Evolutionary conservation across 1,139 yeast genomes (phyloP).

Genomic region (Protomyces inouyei): DNA sequence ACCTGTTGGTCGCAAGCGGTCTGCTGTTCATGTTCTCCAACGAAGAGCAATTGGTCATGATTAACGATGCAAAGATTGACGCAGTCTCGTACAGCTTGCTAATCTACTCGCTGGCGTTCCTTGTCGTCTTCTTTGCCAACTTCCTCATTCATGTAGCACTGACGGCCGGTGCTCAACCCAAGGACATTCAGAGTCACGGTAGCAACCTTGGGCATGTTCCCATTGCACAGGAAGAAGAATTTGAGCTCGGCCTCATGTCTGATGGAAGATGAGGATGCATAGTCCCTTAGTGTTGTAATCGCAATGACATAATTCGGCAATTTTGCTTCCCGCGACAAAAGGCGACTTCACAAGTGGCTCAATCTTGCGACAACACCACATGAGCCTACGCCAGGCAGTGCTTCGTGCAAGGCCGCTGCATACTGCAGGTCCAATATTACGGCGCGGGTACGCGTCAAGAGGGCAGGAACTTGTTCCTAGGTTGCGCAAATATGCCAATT

Average conservation of each 20-base stretch:
- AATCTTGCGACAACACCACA: not conserved
- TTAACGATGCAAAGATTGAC: conserved; percentile 70
- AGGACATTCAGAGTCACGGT: not conserved
- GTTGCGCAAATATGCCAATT: not conserved
- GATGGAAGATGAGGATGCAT: not conserved
- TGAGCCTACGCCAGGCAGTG: not conserved
- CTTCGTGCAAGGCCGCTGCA: not conserved
- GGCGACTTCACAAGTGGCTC: no score
- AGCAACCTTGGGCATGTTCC: not conserved
- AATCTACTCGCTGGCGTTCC: conserved; percentile 67
- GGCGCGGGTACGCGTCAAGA: not conserved
- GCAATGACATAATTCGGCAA: not conserved
- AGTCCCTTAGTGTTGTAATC: not conserved
- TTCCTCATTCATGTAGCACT: conserved; percentile 13
- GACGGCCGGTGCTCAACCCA: conserved; percentile 7
- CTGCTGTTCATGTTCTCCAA: conserved; percentile 83
- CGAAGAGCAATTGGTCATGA: conserved; percentile 75
- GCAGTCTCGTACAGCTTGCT: conserved; percentile 76
- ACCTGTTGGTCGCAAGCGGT: conserved; percentile 73
- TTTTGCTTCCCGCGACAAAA: not conserved
- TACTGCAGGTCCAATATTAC: not conserved
- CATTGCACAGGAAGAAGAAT: not conserved
- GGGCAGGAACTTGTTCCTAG: not conserved
- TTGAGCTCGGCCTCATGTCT: not conserved
- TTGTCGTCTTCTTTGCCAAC: conserved; percentile 48